Percentiles rank a stretch among this genome's conserved stretches.
Conservation (phyloP, 164 flowering plant species). For the Sextonia rubra region DNA sequence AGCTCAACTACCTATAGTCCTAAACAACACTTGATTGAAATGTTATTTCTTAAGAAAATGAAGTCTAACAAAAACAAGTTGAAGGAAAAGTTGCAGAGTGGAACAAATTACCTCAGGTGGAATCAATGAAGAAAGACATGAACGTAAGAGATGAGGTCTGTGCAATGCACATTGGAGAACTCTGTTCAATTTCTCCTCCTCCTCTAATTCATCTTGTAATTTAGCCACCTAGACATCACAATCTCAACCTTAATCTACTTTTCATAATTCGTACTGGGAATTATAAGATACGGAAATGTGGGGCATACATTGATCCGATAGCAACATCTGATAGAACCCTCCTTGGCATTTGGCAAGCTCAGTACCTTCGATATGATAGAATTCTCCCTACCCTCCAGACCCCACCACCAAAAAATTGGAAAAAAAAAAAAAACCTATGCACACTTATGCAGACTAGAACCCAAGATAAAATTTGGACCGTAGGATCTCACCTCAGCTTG, state of each 20-base stretch:
- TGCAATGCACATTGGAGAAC: slow-evolving; percentile 47
- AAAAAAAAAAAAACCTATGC: background rate
- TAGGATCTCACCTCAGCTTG: slow-evolving; percentile 49
- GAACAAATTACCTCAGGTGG: slow-evolving; percentile 49
- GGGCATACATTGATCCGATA: too few relatives aligned
- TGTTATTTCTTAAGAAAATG: too few relatives aligned
- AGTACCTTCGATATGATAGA: background rate
- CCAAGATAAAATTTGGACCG: background rate
- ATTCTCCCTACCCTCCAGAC: background rate
- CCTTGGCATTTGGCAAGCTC: background rate
- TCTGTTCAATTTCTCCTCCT: slow-evolving; percentile 42
- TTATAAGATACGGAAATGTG: background rate
- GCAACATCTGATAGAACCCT: too few relatives aligned
- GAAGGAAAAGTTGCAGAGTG: background rate
- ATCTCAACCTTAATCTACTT: background rate
- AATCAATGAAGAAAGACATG: slow-evolving; percentile 33
- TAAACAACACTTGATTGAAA: too few relatives aligned
- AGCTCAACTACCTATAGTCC: too few relatives aligned
- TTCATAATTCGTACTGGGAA: background rate
- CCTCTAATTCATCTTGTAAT: slow-evolving; percentile 48
- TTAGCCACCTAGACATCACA: slow-evolving; percentile 42
- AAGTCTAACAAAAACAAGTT: background rate
- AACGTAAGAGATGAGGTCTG: slow-evolving; percentile 39
- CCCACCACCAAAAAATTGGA: background rate
- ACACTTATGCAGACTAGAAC: background rate